Percentiles rank a stretch among this genome's conserved stretches.
These are phyloP conservation scores for Backusella macrospora DNA, from an alignment of 192 early-diverging fungal species.

Conservation along the genomic window DNA sequence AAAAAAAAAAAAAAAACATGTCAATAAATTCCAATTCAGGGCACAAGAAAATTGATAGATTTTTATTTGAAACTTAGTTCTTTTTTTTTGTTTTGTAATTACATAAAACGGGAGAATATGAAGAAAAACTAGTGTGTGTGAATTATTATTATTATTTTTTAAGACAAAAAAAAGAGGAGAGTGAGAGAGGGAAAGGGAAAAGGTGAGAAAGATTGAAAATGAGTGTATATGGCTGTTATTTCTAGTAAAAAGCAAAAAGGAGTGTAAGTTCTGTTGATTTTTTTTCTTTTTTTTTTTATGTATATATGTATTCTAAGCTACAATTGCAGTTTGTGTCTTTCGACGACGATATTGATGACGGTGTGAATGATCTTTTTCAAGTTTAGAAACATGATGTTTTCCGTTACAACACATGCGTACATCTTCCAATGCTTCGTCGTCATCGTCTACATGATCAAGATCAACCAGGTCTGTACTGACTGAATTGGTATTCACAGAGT, in stretches of 20 bases:
- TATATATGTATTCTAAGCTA: not conserved
- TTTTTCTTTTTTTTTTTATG: not conserved
- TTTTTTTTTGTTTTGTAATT: constrained; percentile 9
- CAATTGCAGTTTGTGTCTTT: not conserved
- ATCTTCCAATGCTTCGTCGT: constrained; percentile 41
- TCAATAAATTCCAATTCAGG: not conserved
- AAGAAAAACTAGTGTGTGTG: too few relatives aligned
- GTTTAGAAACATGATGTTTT: constrained; percentile 40
- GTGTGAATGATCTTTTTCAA: constrained; percentile 36
- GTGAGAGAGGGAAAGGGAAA: not conserved
- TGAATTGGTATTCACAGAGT: not conserved
- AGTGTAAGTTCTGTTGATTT: not conserved
- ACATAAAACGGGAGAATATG: not conserved
- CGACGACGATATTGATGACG: constrained; percentile 26
- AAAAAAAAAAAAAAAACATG: not conserved
- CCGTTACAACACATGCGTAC: constrained; percentile 46
- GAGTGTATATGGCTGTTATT: constrained; percentile 8
- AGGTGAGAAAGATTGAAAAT: not conserved
- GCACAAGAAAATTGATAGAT: not conserved
- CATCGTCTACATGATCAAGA: constrained; percentile 21
- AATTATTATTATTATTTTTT: not conserved
- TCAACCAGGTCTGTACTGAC: not conserved
- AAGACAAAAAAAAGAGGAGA: not conserved
- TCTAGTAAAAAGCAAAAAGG: not conserved
- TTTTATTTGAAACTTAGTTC: not conserved